Evolutionary conservation across 164 flowering plant species (phyloP).

Genomic region (Kalanchoe fedtschenkoi): DNA sequence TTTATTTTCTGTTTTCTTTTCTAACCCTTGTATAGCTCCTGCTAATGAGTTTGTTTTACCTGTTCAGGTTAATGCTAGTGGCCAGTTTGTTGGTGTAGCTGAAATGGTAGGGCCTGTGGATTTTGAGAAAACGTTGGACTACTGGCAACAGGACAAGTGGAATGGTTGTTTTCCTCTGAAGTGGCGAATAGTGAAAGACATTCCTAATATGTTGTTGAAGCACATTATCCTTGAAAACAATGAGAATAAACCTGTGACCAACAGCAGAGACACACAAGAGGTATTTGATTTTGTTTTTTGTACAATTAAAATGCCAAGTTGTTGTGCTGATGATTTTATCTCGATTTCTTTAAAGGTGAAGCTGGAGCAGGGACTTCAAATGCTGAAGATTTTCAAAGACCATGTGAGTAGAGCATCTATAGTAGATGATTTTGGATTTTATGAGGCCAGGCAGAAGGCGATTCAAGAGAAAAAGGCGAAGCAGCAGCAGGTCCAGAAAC

Average conservation of each 20-base stretch:
- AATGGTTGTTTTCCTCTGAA: conserved; percentile 72
- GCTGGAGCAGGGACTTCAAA: conserved; percentile 63
- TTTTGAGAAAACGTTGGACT: conserved; percentile 60
- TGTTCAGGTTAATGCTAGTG: conserved; percentile 77
- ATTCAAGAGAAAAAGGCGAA: conserved; percentile 70
- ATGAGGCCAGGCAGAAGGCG: conserved; percentile 65
- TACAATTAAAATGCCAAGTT: neutral
- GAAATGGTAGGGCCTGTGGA: conserved; percentile 87
- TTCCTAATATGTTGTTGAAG: conserved; percentile 69
- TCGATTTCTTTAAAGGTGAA: conserved; percentile 33
- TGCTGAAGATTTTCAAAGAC: conserved; percentile 75
- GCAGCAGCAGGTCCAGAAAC: conserved; percentile 56
- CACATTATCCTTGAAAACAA: conserved; percentile 78
- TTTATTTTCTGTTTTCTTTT: neutral
- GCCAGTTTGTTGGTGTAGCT: conserved; percentile 82
- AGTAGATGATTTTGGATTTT: conserved; percentile 78
- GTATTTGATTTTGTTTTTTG: conserved; percentile 18
- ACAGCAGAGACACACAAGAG: conserved; percentile 89
- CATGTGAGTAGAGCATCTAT: conserved; percentile 55
- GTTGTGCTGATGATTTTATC: neutral
- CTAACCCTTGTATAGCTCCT: neutral
- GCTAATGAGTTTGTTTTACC: neutral
- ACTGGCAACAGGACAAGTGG: conserved; percentile 96
- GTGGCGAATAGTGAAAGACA: conserved; percentile 88
- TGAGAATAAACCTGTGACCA: conserved; percentile 83